phyloP scores from a whole-genome alignment of 345 rosid genomes.

The Aquilaria sinensis region DNA sequence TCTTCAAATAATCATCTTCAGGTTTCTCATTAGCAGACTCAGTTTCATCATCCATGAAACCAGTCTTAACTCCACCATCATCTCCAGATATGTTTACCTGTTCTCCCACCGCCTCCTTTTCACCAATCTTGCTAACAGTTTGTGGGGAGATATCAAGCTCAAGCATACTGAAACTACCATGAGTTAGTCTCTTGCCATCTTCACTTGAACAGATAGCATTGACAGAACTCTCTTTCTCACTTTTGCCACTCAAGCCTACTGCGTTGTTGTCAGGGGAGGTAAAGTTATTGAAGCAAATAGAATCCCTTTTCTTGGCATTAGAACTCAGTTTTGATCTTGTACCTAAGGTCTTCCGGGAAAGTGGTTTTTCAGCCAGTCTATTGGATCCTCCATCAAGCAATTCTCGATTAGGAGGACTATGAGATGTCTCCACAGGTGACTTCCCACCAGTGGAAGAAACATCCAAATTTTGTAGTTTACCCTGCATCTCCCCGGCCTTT shows the following conservation, averaged over 20 bases:
- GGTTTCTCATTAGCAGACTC: constrained; percentile 45
- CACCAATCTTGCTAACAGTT: constrained; percentile 20
- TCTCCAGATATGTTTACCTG: constrained; percentile 15
- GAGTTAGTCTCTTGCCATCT: constrained; percentile 18
- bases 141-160: constrained; percentile 27
- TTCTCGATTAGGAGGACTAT: constrained; percentile 18
- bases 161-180: constrained; percentile 21
- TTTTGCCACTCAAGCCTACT: constrained; percentile 17
- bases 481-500: constrained; percentile 12
- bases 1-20: constrained; percentile 19
- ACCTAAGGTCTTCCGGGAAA: constrained; percentile 52
- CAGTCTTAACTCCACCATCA: constrained; percentile 11
- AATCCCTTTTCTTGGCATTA: constrained; percentile 43
- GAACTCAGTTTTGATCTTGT: constrained; percentile 38
- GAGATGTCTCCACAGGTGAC: constrained; percentile 22
- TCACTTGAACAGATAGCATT: constrained; percentile 16
- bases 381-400: constrained; percentile 21
- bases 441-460: constrained; percentile 20
- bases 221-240: constrained; percentile 17
- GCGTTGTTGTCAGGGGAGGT: constrained; percentile 22
- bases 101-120: constrained; percentile 18
- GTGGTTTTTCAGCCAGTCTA: constrained; percentile 23
- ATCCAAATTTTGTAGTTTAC: constrained; percentile 21
- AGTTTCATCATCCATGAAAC: constrained; percentile 40
- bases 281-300: constrained; percentile 42